Percentiles rank a stretch among this genome's conserved stretches.
phyloP scores from a whole-genome alignment of 345 rosid species.

The Salix brachista region DNA sequence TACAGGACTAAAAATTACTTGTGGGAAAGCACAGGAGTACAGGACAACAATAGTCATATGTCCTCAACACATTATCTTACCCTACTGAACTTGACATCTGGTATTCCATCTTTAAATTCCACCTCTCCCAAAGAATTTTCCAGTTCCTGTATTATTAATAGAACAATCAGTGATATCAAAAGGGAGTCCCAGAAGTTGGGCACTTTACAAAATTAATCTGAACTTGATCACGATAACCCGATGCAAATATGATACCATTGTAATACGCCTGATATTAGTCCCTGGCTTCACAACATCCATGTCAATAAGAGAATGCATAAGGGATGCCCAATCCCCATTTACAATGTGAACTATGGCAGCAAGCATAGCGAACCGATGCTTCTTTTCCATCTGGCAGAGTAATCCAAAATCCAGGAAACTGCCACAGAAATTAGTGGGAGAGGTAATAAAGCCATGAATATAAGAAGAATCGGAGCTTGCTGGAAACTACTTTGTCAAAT shows the following conservation, averaged over 20 bases:
- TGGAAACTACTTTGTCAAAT: neutral
- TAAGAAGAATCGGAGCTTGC: neutral
- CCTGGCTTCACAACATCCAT: conserved; percentile 93
- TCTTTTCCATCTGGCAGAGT: conserved; percentile 88
- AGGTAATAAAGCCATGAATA: neutral
- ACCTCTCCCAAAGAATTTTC: conserved; percentile 82
- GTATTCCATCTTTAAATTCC: conserved; percentile 72
- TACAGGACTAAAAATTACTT: neutral
- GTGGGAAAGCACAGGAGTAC: neutral
- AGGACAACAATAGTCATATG: neutral
- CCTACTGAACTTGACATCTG: conserved; percentile 90
- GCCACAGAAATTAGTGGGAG: conserved; percentile 18
- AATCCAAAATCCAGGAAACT: conserved; percentile 96
- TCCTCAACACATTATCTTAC: conserved; percentile 42
- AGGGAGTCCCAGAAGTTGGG: conserved; percentile 6
- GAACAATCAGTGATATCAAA: conserved; percentile 12
- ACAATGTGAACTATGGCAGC: conserved; percentile 91
- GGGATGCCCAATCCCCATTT: conserved; percentile 84
- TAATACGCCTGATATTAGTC: conserved; percentile 57
- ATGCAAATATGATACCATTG: conserved; percentile 48
- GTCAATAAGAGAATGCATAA: conserved; percentile 69
- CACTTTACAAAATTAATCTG: neutral
- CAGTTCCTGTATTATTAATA: conserved; percentile 60
- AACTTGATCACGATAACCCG: neutral
- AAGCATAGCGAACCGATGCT: conserved; percentile 89